Evolutionary conservation across 2,329 filamentous ascomycete species (phyloP), one percentile per base, ranked within the genome.

Genomic region (Alternaria triticina): DNA sequence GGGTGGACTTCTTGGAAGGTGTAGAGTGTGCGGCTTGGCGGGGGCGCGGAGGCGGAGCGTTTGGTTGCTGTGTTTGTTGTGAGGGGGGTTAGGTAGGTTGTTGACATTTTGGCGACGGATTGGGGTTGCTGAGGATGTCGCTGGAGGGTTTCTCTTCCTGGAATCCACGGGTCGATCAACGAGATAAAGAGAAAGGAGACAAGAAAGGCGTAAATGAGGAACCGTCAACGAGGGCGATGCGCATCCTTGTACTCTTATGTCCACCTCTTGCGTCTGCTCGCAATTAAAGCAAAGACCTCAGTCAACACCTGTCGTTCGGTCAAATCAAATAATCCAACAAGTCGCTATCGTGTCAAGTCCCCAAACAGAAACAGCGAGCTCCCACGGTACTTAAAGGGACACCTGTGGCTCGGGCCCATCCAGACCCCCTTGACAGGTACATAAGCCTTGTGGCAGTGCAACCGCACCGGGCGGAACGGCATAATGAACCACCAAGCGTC

Each of bases 11-110:
- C 59, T 27, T 61, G 52, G 54, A 61, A 61, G 17, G 59, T 61
- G 25, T 50, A 57, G 36, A 57, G 47, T 9, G 43, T 27, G 81
- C 12, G 74, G 70, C 6, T 54, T 10, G 36, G 30, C 20, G 57
- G 22, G 20, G 49, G 33, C 49, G 33, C 36, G 49, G 49, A 30
- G 15, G 7, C 49, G 11, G 33, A 30, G 20, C 28, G 28, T 52
- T 52, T 52, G 49, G 49, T 52, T 15, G 49, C 22, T 10, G 49
- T 52, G 36, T 36, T 52, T 33, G 49, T 52, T 36, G 49, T 52
- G 36, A 52, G 49, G 49, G 49, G 49, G 30, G 49, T 33, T 52
- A 33, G 33, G 20, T 52, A 40, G 7, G 36, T 40, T 40, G 36
- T 40, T 40, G 36, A 40, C 36, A 40, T 40, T 11, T 40, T 40